Conservation (phyloP, 257 asterid genomes). For the Nicotiana attenuata region DNA sequence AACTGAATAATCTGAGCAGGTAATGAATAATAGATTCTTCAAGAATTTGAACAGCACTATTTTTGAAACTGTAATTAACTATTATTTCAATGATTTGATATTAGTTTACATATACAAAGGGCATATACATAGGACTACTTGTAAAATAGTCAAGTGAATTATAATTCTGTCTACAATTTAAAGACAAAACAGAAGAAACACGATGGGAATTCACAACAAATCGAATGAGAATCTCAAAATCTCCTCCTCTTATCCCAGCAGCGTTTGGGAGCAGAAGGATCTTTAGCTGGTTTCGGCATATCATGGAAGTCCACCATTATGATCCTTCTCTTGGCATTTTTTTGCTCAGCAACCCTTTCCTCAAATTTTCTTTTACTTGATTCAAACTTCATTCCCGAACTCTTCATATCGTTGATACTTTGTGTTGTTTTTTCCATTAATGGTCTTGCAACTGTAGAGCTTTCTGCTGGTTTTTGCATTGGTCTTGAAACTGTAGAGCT, state of each 20-base stretch:
- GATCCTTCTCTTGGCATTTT: background rate
- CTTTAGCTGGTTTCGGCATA: background rate
- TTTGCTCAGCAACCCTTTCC: background rate
- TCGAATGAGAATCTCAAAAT: background rate
- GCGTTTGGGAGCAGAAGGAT: background rate
- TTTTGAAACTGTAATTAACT: background rate
- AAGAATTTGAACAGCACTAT: background rate
- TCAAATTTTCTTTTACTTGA: background rate
- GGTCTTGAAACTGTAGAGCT: too few species aligned
- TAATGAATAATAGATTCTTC: background rate
- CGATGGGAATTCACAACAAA: background rate
- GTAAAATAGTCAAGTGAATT: background rate
- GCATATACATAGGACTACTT: background rate
- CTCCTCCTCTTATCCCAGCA: background rate
- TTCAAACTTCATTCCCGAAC: background rate
- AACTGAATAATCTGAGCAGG: too few species aligned
- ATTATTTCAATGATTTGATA: background rate
- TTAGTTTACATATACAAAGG: too few species aligned
- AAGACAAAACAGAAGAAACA: background rate
- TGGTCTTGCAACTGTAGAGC: too few species aligned
- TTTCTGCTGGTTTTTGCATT: too few species aligned
- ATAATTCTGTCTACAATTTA: background rate
- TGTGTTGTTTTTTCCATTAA: background rate
- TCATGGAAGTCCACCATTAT: background rate
- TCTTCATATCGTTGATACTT: background rate